Evolutionary conservation across 1,284 basidiomycete genomes (phyloP).

Genomic region (Trichosporon faecale): DNA sequence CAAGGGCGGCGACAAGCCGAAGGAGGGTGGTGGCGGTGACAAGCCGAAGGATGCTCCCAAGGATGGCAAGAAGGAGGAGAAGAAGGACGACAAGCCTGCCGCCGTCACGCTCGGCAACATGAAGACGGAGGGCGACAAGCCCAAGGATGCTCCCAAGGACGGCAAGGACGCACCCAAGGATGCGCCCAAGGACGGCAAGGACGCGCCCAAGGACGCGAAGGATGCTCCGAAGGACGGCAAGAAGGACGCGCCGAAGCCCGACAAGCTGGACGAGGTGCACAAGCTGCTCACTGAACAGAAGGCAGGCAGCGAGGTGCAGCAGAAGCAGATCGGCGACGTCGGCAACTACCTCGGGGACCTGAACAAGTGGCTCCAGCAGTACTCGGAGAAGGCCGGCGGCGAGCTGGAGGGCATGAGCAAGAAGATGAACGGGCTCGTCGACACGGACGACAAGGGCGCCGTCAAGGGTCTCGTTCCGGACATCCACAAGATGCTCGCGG

Average conservation of each 20-base stretch:
- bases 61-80: neutral
- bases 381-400: slow-evolving; percentile 67
- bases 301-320: slow-evolving; percentile 37
- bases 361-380: slow-evolving; percentile 68
- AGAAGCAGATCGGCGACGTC: slow-evolving; percentile 49
- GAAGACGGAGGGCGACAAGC: neutral
- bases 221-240: neutral
- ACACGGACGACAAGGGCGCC: slow-evolving; percentile 31
- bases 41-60: neutral
- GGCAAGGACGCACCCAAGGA: neutral
- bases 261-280: slow-evolving; percentile 8
- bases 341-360: slow-evolving; percentile 52
- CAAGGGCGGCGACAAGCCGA: neutral
- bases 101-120: neutral
- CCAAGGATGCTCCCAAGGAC: neutral
- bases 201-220: slow-evolving; percentile 6
- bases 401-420: slow-evolving; percentile 65
- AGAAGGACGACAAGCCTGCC: neutral
- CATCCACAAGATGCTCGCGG: slow-evolving; percentile 44
- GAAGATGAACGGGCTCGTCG: slow-evolving; percentile 62
- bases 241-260: slow-evolving; percentile 1
- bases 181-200: neutral
- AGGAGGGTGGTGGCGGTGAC: neutral
- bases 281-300: slow-evolving; percentile 39
- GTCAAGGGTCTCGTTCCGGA: slow-evolving; percentile 33